A percentile compares a stretch with the other conserved stretches of the same genome.
Conservation (phyloP, 352 stramenopile genomes). For the Phytopythium kandeliae region DNA sequence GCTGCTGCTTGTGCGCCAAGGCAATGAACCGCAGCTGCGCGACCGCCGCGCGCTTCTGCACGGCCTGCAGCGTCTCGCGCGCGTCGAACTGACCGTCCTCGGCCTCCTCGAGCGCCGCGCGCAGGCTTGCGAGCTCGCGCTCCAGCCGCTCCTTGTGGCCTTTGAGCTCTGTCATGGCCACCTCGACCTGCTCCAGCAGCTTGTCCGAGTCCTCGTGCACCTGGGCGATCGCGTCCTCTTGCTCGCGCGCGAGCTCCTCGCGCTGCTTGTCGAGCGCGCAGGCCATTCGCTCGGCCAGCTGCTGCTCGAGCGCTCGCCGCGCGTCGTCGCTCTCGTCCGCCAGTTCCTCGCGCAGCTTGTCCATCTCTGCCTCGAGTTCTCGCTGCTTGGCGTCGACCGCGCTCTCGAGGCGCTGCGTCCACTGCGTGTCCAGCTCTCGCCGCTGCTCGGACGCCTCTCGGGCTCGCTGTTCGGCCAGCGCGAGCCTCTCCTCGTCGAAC, state of each 20-base stretch:
- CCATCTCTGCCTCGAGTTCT: slow-evolving; percentile 10
- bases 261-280: slow-evolving; percentile 25
- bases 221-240: slow-evolving; percentile 70
- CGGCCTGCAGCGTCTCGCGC: slow-evolving; percentile 45
- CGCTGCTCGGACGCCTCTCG: slow-evolving; percentile 12
- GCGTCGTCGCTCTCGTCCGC: slow-evolving; percentile 9
- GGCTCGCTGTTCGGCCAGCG: slow-evolving; percentile 8
- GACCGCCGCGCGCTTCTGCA: slow-evolving; percentile 55
- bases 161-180: slow-evolving; percentile 64
- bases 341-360: slow-evolving; percentile 13
- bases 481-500: slow-evolving; percentile 10
- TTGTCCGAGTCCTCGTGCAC: slow-evolving; percentile 78
- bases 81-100: slow-evolving; percentile 72
- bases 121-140: slow-evolving; percentile 38
- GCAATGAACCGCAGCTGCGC: slow-evolving; percentile 34
- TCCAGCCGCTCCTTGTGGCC: slow-evolving; percentile 69
- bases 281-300: slow-evolving; percentile 17
- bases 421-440: slow-evolving; percentile 17
- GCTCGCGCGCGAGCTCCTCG: slow-evolving; percentile 44
- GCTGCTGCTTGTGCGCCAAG: slow-evolving; percentile 34
- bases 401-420: slow-evolving; percentile 15
- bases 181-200: slow-evolving; percentile 72
- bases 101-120: slow-evolving; percentile 55
- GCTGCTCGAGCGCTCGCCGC: slow-evolving; percentile 14
- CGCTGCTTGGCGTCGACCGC: neutral